Evolutionary conservation across 1,139 yeast species (phyloP).

Genomic region (Taphrina confusa): DNA sequence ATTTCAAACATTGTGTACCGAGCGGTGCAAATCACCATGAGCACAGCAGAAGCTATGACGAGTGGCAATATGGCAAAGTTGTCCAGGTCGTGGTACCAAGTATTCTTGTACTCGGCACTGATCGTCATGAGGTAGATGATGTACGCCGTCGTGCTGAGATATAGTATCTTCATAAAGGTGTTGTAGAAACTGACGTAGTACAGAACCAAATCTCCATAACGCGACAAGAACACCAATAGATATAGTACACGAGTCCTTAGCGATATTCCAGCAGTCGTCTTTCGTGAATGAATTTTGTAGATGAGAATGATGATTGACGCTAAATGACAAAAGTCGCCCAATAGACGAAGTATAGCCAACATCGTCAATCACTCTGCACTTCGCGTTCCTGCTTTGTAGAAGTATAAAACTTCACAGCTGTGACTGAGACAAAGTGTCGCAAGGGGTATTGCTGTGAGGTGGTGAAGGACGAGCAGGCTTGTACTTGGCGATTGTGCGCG

Average conservation of each 20-base stretch:
- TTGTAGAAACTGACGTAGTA: slow-evolving; percentile 68
- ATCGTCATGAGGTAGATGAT: slow-evolving; percentile 69
- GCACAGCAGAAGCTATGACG: slow-evolving; percentile 60
- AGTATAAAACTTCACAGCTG: too few species aligned
- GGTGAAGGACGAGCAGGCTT: too few species aligned
- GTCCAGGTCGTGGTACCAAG: slow-evolving; percentile 59
- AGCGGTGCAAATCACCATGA: slow-evolving; percentile 67
- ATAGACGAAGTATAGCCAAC: slow-evolving; percentile 18
- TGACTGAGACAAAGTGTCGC: too few species aligned
- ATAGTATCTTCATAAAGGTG: slow-evolving; percentile 75
- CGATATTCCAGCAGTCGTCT: slow-evolving; percentile 65
- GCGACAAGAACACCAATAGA: slow-evolving; percentile 70
- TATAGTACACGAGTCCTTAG: slow-evolving; percentile 84
- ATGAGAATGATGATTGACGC: slow-evolving; percentile 29
- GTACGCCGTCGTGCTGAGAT: slow-evolving; percentile 71
- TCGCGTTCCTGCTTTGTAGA: too few species aligned
- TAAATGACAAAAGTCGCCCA: slow-evolving; percentile 25
- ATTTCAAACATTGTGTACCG: slow-evolving; percentile 54
- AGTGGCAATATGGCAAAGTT: slow-evolving; percentile 75
- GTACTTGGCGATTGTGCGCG: too few species aligned
- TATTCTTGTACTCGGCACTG: slow-evolving; percentile 16
- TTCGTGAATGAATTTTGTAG: slow-evolving; percentile 26
- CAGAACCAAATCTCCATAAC: slow-evolving; percentile 62
- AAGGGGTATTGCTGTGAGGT: too few species aligned
- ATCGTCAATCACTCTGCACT: too few species aligned